Evolutionary conservation across 495 filamentous ascomycete species (phyloP), one percentile per base, ranked within the genome.

Genomic region (Diplogelasinospora grovesii): DNA sequence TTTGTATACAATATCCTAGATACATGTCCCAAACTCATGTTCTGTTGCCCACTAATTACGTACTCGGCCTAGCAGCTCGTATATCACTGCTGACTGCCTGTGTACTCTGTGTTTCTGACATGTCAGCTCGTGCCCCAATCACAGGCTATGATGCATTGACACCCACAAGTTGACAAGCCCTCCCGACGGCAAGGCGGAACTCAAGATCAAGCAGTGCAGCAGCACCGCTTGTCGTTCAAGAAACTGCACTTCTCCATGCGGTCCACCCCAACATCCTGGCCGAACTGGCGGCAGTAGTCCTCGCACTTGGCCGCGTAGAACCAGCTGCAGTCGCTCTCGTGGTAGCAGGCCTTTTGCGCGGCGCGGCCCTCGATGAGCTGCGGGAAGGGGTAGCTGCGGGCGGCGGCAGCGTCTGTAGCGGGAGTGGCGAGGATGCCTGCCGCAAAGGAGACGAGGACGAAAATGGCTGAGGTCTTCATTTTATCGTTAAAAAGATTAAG

Each of bases 321-420:
- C 41, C 41, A 44, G 41, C 41, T 38, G 41, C 41, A 44, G 41
- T 38, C 33, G 24, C 41, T 44, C n/a, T 32, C 23, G 33, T 44
- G 41, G 41, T 44, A 44, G 33, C 41, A 44, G 10, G 41, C 41
- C 41, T 38, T 38, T n/a, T n/a, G n/a, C n/a, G n/a, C n/a, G n/a
- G n/a, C n/a, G n/a, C n/a, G n/a, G 41, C 41, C 32, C 33, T 44
- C 41, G 34, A 38, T 25, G 33, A 44, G 41, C 33, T 38, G 24
- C 6, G 41, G 41, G 25, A 44, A 38, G 25, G 15, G 19, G 2
- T 9, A 28, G 8, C 18, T 11, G n/a, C 15, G 19, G 24, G 20
- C 13, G 13, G 22, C 13, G 24, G 22, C 28, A 20, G 33, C 22
- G 14, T 29, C 41, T 7, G n/a, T 26, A 14, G 39, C 39, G n/a